Evolutionary conservation across 2,329 filamentous ascomycete species (phyloP), one percentile per base, ranked within the genome.

Genomic region (Ophiostoma triangulosporum): DNA sequence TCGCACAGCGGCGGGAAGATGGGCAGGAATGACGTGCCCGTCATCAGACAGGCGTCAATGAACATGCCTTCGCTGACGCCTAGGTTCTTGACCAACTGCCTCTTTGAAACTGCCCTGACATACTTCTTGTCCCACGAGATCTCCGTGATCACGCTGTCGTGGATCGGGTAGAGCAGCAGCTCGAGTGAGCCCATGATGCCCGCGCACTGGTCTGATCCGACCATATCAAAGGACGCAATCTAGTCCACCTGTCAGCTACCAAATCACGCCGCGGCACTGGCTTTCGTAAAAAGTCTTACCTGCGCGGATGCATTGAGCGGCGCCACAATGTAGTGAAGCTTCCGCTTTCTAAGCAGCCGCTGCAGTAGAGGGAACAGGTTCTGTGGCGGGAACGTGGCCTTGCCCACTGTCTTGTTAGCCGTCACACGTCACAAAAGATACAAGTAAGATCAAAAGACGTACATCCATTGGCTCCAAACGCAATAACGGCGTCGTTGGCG

Each of bases 251-350:
- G 26, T 48, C 32, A 46, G 51, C 29, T 12, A 38, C 1, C 4
- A 24, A 33, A n/a, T n/a, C n/a, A n/a, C n/a, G n/a, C n/a, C n/a
- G n/a, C n/a, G n/a, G n/a, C n/a, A n/a, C n/a, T n/a, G n/a, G n/a
- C n/a, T n/a, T n/a, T n/a, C n/a, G n/a, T n/a, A 31, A 50, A 43
- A 4, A 14, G 31, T 54, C 22, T 17, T 35, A 91, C 87, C 80
- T 95, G 88, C 55, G 88, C 87, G 62, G 85, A 84, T 35, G 90
- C 88, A 66, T 85, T 89, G 71, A 88, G 95, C 1, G 91, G 91
- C 12, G 91, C 84, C 45, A 94, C 85, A 48, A 88, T 73, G 63
- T 89, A 95, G 57, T 87, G 78, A 54, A 95, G 71, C 2, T 76
- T 75, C 57, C 83, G 78, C 59, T 81, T 73, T 61, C 77, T 74